Base-by-base conservation (phyloP, 768 basidiomycete genomes). In the Serendipita sp. region DNA sequence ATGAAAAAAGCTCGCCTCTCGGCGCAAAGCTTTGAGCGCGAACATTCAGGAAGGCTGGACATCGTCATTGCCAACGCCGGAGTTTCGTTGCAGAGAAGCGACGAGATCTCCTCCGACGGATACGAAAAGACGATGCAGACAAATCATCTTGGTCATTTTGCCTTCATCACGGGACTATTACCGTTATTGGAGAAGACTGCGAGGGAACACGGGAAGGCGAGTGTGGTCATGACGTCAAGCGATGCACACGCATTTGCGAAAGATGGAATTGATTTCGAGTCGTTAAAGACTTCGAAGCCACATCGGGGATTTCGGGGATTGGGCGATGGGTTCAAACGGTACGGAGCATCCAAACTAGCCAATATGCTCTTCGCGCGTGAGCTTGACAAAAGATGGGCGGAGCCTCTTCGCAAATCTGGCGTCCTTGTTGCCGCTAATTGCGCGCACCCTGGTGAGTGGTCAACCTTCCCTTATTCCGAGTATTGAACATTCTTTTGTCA, bases 111-210 rank as follows among this genome's bases (percentile, higher is more conserved):
- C 30, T 36, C 58, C n/a, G 66, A 56, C 13, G 52, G 36, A 30
- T 54, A 44, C 41, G 54, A 64, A 30, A 41, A 64, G n/a, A 16
- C n/a, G 18, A 11, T 63, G 4, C 63, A 69, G 64, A 68, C 66
- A 58, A 71, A 70, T 63, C 69, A 71, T 54, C 58, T 71, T 3
- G 70, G 70, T 2, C 70, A 70, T 51, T 70, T 69, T 34, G 69
- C 68, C 1, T 67, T 71, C 47, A 46, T 67, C 4, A 47, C 62
- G 30, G 35, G 56, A 1, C 67, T 71, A 16, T 36, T 70, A 0
- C 69, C 70, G 4, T 67, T 3, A 52, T 71, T 2, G 66, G 52
- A 23, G 54, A 69, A 67, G 69, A 69, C 10, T 51, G 67, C n/a
- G 66, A 67, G 66, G 38, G 56, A 60, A 36, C 56, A 60, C 35